phyloP scores from a whole-genome alignment of 345 rosid genomes.

The Jatropha curcas region DNA sequence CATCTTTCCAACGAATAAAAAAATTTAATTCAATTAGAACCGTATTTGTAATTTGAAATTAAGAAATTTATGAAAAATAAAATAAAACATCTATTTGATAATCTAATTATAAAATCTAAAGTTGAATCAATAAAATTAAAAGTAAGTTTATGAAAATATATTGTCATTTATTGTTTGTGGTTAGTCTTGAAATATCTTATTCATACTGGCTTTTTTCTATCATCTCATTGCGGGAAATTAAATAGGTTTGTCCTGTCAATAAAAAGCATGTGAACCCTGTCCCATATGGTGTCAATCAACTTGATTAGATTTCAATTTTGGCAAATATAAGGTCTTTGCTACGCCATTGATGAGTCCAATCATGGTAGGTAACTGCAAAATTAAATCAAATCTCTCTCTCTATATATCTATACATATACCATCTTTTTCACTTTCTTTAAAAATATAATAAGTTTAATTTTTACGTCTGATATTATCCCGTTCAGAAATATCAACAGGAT shows the following conservation, averaged over 20 bases:
- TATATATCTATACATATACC: neutral
- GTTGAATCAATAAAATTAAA: no score
- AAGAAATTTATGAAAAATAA: no score
- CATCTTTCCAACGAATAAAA: no score
- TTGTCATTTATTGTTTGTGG: neutral
- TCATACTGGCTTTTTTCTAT: constrained; percentile 6
- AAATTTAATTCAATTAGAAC: no score
- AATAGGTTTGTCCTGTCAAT: constrained; percentile 4
- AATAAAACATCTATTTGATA: no score
- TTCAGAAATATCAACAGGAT: no score
- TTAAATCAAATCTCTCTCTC: neutral
- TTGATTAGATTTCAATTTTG: neutral
- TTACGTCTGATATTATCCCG: no score
- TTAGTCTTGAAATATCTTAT: constrained; percentile 13
- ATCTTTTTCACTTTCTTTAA: no score
- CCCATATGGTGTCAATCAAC: neutral
- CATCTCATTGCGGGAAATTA: constrained; percentile 11
- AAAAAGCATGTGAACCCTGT: constrained; percentile 15
- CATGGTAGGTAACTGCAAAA: neutral
- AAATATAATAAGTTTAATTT: no score
- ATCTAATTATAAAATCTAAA: no score
- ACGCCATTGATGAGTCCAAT: constrained; percentile 7
- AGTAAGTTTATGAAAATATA: constrained; percentile 10
- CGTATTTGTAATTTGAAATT: no score
- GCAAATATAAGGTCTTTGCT: neutral